Percentiles rank a stretch among this genome's conserved stretches.
These are phyloP conservation scores for Ocimum tenuiflorum DNA, from an alignment of 257 asterid genomes.

Conservation along the genomic window DNA sequence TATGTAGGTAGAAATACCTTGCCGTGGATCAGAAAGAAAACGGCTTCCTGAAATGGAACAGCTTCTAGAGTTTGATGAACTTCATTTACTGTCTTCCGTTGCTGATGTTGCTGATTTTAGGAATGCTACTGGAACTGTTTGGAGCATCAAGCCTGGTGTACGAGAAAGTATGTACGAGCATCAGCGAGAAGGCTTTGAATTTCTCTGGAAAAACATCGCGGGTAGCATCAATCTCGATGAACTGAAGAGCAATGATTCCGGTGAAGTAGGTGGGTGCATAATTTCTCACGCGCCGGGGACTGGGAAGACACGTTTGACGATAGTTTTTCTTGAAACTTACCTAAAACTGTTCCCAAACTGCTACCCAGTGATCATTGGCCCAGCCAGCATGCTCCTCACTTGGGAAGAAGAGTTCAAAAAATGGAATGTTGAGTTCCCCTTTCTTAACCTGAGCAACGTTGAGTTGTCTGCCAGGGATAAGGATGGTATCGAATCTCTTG, in stretches of 20 bases:
- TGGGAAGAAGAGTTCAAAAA: conserved; percentile 62
- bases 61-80: conserved; percentile 6
- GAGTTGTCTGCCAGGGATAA: conserved; percentile 29
- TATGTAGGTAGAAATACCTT: conserved; percentile 21
- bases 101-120: background rate
- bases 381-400: conserved; percentile 57
- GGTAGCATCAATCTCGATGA: conserved; percentile 38
- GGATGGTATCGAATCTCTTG: background rate
- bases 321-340: conserved; percentile 44
- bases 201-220: conserved; percentile 54
- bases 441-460: conserved; percentile 35
- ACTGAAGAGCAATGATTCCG: conserved; percentile 21
- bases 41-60: conserved; percentile 4
- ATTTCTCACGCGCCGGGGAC: conserved; percentile 77
- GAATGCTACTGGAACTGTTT: conserved; percentile 32
- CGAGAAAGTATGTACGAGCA: conserved; percentile 40
- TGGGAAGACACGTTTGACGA: conserved; percentile 52
- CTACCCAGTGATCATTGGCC: conserved; percentile 47
- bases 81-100: conserved; percentile 5
- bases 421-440: conserved; percentile 50
- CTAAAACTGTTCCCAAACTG: conserved; percentile 39
- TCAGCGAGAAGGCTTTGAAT: conserved; percentile 62
- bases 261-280: conserved; percentile 58
- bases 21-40: conserved; percentile 1
- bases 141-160: conserved; percentile 41